A percentile compares a stretch with the other conserved stretches of the same genome.
Evolutionary conservation across 2,329 filamentous ascomycete genomes (phyloP).

Genomic region (Aspergillus flavus): DNA sequence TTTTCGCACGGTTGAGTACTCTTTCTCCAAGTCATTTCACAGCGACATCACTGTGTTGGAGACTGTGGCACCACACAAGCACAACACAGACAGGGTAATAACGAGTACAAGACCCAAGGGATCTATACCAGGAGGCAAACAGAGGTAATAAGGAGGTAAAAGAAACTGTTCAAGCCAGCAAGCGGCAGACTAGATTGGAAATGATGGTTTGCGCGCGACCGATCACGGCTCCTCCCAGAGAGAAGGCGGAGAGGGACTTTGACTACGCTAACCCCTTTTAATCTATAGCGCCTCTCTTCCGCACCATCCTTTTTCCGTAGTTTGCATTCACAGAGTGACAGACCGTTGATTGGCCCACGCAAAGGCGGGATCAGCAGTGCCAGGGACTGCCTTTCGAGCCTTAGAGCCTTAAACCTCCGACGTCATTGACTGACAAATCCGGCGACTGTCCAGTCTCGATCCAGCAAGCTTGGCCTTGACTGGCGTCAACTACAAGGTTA

Average conservation of each 20-base stretch:
- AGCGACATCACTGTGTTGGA: conserved; percentile 31
- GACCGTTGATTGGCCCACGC: conserved; percentile 7
- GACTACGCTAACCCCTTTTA: conserved; percentile 29
- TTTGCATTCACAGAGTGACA: background rate
- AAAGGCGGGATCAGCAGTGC: conserved; percentile 12
- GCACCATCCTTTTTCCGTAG: conserved; percentile 30
- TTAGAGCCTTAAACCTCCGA: conserved; percentile 22
- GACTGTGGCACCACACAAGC: conserved; percentile 14
- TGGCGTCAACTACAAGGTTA: background rate
- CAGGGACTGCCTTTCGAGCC: background rate
- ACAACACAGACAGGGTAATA: background rate
- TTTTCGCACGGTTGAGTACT: conserved; percentile 28
- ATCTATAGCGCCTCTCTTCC: conserved; percentile 23
- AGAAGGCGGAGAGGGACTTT: conserved; percentile 37
- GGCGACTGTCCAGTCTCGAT: background rate
- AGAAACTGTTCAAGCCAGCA: conserved; percentile 16
- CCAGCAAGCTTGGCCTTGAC: background rate
- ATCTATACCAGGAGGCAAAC: conserved; percentile 5
- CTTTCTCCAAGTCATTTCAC: conserved; percentile 28
- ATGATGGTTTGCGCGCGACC: conserved; percentile 42
- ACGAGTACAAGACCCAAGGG: conserved; percentile 2
- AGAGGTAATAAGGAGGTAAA: conserved; percentile 4
- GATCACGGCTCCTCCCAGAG: conserved; percentile 40
- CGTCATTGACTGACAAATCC: conserved; percentile 33
- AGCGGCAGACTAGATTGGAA: conserved; percentile 23